These are phyloP conservation scores for Cadophora sp. DNA, from an alignment of 2,329 filamentous ascomycete genomes.

Conservation along the genomic window DNA sequence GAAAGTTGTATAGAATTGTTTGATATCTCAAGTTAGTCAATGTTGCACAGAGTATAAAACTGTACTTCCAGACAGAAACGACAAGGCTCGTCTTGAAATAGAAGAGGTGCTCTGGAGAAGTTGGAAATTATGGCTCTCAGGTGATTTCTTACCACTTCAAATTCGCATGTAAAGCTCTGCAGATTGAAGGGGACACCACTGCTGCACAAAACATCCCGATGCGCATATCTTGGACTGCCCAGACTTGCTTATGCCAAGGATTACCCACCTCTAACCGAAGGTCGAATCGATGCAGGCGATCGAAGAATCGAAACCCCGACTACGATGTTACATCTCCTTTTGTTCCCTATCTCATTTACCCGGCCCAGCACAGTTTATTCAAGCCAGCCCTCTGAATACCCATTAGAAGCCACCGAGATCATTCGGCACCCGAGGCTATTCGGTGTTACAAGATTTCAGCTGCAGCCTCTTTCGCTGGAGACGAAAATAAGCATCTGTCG, in stretches of 20 bases:
- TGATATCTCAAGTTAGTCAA: background rate
- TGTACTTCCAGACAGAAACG: background rate
- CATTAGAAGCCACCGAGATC: background rate
- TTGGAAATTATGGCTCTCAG: no score
- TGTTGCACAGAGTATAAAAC: background rate
- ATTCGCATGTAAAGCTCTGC: no score
- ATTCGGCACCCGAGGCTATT: background rate
- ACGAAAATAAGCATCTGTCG: background rate
- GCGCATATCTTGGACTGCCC: background rate
- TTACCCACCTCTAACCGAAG: background rate
- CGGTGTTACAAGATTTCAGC: background rate
- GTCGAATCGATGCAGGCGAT: slow-evolving; percentile 1
- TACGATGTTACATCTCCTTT: background rate
- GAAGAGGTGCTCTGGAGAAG: no score
- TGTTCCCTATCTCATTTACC: background rate
- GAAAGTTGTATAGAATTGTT: background rate
- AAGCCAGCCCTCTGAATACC: background rate
- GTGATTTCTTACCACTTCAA: no score
- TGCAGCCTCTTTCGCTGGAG: background rate
- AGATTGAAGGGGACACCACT: no score
- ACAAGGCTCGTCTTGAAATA: no score
- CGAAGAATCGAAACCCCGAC: background rate
- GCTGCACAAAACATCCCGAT: background rate
- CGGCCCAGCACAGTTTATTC: background rate
- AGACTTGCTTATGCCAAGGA: background rate